phyloP scores from a whole-genome alignment of 495 filamentous ascomycete genomes.

The Xylaria telfairii region DNA sequence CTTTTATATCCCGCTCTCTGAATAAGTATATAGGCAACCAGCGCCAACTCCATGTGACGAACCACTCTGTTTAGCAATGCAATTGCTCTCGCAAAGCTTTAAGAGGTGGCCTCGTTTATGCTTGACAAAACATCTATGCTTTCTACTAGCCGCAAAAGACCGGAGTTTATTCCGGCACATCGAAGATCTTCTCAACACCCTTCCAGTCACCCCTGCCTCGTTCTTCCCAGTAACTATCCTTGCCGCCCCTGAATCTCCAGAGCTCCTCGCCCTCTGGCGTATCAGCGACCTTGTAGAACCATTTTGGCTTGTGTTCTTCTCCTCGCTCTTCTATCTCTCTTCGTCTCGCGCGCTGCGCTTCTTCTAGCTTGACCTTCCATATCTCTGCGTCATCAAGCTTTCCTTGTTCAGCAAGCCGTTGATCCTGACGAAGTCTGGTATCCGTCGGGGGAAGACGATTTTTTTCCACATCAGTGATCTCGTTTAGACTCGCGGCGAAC shows the following conservation, averaged over 20 bases:
- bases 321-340: conserved; percentile 76
- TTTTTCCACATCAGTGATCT: conserved; percentile 81
- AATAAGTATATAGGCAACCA: not conserved
- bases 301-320: conserved; percentile 73
- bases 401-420: conserved; percentile 83
- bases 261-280: conserved; percentile 69
- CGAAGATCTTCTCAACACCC: conserved; percentile 74
- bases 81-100: not conserved
- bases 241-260: conserved; percentile 81
- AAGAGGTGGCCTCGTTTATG: not conserved
- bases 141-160: not conserved
- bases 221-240: conserved; percentile 93
- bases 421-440: conserved; percentile 84
- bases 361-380: conserved; percentile 82
- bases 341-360: conserved; percentile 78
- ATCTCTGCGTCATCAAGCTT: conserved; percentile 84
- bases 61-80: not conserved
- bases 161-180: conserved; percentile 22
- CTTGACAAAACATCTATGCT: not conserved
- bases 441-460: conserved; percentile 79
- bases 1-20: conserved; percentile 2
- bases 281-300: conserved; percentile 74
- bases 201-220: conserved; percentile 71
- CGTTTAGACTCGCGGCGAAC: conserved; percentile 87
- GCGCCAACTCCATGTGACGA: not conserved